Evolutionary conservation across 805 yeast species (phyloP).

Genomic region (Candida maltosa): DNA sequence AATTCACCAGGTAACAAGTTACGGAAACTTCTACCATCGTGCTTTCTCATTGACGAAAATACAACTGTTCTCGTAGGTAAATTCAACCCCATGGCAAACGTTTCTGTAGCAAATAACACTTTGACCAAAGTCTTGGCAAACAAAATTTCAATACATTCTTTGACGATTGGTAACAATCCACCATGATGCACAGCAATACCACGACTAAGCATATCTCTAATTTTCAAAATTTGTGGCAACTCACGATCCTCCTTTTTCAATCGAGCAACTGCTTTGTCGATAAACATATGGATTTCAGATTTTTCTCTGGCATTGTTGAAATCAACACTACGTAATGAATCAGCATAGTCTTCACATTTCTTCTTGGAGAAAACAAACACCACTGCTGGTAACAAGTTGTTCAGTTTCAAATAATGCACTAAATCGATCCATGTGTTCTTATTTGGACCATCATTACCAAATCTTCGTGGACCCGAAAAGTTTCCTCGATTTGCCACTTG

Average conservation of each 20-base stretch:
- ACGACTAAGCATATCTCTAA: constrained; percentile 78
- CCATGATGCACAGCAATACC: constrained; percentile 98
- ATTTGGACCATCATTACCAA: constrained; percentile 60
- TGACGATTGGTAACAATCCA: constrained; percentile 88
- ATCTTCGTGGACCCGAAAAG: constrained; percentile 24
- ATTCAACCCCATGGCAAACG: constrained; percentile 98
- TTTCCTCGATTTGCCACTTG: constrained; percentile 15
- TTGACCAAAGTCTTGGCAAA: constrained; percentile 85
- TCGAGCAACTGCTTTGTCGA: constrained; percentile 84
- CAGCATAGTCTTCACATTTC: constrained; percentile 91
- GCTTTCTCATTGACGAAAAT: constrained; percentile 79
- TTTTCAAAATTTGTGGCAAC: constrained; percentile 82
- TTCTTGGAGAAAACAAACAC: constrained; percentile 91
- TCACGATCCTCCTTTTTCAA: constrained; percentile 89
- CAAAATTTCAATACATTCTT: constrained; percentile 87
- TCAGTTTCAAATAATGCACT: constrained; percentile 64
- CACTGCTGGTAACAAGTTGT: constrained; percentile 84
- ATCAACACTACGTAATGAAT: constrained; percentile 66
- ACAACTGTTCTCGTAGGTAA: constrained; percentile 96
- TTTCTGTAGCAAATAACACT: constrained; percentile 94
- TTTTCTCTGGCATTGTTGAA: constrained; percentile 83
- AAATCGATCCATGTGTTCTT: constrained; percentile 76
- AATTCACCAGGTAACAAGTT: constrained; percentile 91
- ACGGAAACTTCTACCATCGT: constrained; percentile 84
- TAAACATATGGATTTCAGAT: constrained; percentile 89